These are phyloP conservation scores for Basipetospora chlamydospora DNA, from an alignment of 2,329 filamentous ascomycete species.

Conservation along the genomic window DNA sequence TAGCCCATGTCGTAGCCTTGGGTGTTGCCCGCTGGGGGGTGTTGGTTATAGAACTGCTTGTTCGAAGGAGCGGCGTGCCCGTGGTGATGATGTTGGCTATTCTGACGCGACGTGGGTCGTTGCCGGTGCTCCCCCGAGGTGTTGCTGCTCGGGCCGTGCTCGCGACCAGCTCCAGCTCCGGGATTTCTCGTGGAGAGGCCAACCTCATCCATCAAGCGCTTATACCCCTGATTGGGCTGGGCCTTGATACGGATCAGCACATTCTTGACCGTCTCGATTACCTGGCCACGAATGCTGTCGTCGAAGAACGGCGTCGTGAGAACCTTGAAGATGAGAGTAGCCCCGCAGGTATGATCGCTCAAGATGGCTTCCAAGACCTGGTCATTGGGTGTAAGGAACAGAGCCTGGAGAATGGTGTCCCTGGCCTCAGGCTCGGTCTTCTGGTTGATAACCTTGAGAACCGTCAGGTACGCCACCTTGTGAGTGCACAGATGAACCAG, in stretches of 20 bases:
- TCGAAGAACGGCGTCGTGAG: conserved; percentile 96
- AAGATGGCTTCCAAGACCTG: conserved; percentile 80
- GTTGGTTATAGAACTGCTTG: conserved; percentile 38
- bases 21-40: conserved; percentile 25
- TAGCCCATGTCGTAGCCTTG: conserved; percentile 37
- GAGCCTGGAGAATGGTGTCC: conserved; percentile 73
- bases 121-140: conserved; percentile 31
- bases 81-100: conserved; percentile 28
- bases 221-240: conserved; percentile 89
- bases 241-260: conserved; percentile 84
- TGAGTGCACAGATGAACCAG: conserved; percentile 93
- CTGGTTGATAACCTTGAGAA: conserved; percentile 97
- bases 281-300: conserved; percentile 72
- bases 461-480: conserved; percentile 94
- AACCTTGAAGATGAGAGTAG: conserved; percentile 96
- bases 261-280: conserved; percentile 82
- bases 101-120: conserved; percentile 41
- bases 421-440: conserved; percentile 86
- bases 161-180: conserved; percentile 26
- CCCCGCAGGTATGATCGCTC: conserved; percentile 79
- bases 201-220: conserved; percentile 97
- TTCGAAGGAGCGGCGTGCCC: conserved; percentile 21
- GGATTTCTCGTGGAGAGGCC: conserved; percentile 57
- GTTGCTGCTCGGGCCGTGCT: conserved; percentile 26
- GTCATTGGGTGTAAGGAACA: conserved; percentile 86